Evolutionary conservation across 495 filamentous ascomycete species (phyloP), one percentile per base, ranked within the genome.

Genomic region (Corynascus novoguineensis): DNA sequence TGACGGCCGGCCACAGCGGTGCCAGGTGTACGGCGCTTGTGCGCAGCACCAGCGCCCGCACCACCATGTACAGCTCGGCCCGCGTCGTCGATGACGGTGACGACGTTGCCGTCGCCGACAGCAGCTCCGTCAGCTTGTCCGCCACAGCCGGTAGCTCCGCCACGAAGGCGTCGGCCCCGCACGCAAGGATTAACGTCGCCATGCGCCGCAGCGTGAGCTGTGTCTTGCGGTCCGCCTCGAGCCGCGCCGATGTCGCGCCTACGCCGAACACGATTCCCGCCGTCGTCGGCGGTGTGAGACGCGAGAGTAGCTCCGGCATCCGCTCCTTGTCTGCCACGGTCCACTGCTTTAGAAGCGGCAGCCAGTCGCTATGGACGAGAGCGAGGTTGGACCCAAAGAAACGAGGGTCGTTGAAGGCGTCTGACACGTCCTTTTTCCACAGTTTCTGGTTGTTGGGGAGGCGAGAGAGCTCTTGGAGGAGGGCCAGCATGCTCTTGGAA

Each of bases 241-340:
- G 76, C 57, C 93, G 80, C n/a, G 93, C 93, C 22, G 92, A 92
- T 32, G 88, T 92, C 7, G 93, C 95, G 49, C 93, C 93, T 5
- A 99, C 93, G 22, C 93, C 93, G 60, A 99, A 99, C 68, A 99
- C 90, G 53, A 97, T 95, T 15, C 93, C 95, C 0, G 93, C 95
- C n/a, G 93, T 88, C 15, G 90, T 90, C 9, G 93, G 93, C 3
- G 91, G 80, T 6, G 88, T 84, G 34, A 97, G 77, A 25, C 90
- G 84, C 37, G 80, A 76, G 14, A 97, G 68, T 4, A 96, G 72
- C 54, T 97, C 95, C 1, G 83, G 73, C 69, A 99, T 81, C 19
- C 89, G 83, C 55, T 97, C 93, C 68, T 93, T 95, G 63, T 99
- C 93, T 17, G 78, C 80, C 15, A 92, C 70, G 15, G 84, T 77